phyloP scores from a whole-genome alignment of 2,329 filamentous ascomycete genomes.

The Fusarium tricinctum region DNA sequence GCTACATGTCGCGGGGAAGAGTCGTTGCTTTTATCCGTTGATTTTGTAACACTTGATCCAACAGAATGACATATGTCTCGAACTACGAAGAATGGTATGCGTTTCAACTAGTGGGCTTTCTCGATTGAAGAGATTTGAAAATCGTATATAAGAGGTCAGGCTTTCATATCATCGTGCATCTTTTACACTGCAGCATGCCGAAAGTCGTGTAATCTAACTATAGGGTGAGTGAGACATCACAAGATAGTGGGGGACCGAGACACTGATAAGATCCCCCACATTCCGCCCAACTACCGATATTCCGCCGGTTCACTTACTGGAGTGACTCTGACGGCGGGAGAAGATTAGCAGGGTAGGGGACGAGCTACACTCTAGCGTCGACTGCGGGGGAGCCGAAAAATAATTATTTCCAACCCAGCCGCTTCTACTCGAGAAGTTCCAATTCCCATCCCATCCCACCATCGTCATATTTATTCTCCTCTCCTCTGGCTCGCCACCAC shows the following conservation, averaged over 20 bases:
- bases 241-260: slow-evolving; percentile 31
- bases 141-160: too few species aligned
- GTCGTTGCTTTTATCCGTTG: too few species aligned
- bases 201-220: background rate
- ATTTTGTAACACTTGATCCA: too few species aligned
- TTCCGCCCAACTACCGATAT: slow-evolving; percentile 26
- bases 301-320: slow-evolving; percentile 8
- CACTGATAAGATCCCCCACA: slow-evolving; percentile 44
- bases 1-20: too few species aligned
- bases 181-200: background rate
- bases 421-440: slow-evolving; percentile 18
- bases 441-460: slow-evolving; percentile 13
- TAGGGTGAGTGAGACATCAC: slow-evolving; percentile 25
- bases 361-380: slow-evolving; percentile 41
- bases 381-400: slow-evolving; percentile 47
- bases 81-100: too few species aligned
- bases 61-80: too few species aligned
- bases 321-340: slow-evolving; percentile 6
- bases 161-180: too few species aligned
- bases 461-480: slow-evolving; percentile 22
- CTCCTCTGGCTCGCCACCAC: slow-evolving; percentile 11
- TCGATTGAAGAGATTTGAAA: too few species aligned
- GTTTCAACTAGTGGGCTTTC: too few species aligned
- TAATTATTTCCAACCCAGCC: slow-evolving; percentile 46
- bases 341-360: slow-evolving; percentile 42